Evolutionary conservation across 2,329 filamentous ascomycete genomes (phyloP).

Genomic region (Epicoccum nigrum): DNA sequence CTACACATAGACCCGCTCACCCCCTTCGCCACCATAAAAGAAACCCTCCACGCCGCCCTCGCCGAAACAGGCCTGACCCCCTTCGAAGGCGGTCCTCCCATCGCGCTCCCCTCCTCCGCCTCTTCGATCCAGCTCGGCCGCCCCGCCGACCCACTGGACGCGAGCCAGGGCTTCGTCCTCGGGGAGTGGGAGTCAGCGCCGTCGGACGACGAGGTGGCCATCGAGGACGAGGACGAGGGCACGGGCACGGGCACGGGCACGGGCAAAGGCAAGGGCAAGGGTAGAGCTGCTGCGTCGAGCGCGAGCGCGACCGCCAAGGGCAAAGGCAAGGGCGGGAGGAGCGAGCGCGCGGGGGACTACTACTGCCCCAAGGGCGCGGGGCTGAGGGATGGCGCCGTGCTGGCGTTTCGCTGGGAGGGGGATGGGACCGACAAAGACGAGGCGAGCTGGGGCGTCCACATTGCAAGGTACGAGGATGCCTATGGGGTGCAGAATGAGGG

Average conservation of each 20-base stretch:
- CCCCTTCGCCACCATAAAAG: conserved; percentile 49
- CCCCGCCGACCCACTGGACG: conserved; percentile 50
- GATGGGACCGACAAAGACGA: conserved; percentile 27
- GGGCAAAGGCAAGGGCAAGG: conserved; percentile 40
- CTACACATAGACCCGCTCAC: conserved; percentile 54
- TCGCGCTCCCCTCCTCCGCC: conserved; percentile 48
- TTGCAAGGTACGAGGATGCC: conserved; percentile 46
- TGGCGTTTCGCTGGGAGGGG: conserved; percentile 46
- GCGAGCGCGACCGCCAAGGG: too few species aligned
- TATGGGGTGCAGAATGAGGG: conserved; percentile 42
- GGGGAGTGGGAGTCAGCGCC: too few species aligned
- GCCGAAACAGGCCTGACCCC: conserved; percentile 45
- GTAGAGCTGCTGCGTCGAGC: background rate
- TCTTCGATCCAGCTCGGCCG: conserved; percentile 51
- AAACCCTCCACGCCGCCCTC: conserved; percentile 51
- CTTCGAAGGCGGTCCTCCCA: conserved; percentile 40
- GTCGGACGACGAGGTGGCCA: conserved; percentile 29
- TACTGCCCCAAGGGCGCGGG: conserved; percentile 46
- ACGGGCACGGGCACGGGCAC: background rate
- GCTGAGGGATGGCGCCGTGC: conserved; percentile 42
- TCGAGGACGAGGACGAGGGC: conserved; percentile 43
- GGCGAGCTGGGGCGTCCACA: conserved; percentile 42
- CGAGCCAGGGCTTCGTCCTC: conserved; percentile 28
- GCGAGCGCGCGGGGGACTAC: conserved; percentile 4
- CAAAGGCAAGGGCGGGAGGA: too few species aligned